Base-by-base conservation (phyloP, 768 basidiomycete species). In the Tylopilus sp. region DNA sequence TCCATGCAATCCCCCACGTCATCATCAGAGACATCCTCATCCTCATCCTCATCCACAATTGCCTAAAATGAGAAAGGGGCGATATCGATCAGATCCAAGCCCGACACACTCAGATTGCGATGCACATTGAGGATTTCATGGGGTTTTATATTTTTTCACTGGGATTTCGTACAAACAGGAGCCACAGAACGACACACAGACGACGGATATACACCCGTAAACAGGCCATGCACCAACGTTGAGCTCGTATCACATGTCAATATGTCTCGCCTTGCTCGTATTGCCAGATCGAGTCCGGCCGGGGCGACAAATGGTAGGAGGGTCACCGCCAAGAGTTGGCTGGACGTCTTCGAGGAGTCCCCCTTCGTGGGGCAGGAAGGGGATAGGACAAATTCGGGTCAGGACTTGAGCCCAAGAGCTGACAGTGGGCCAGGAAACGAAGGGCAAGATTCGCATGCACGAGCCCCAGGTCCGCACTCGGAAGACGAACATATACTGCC, bases 401-500 rank as follows among this genome's bases (percentile, higher is more conserved):
- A 28, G 21, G 30, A 22, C 2, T 22, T 8, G 49, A 54, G 52
- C 40, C 36, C 26, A 44, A 47, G 20, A 31, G 52, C n/a, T 7
- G 17, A 48, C 46, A 12, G 25, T 22, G 21, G 17, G n/a, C n/a
- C n/a, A n/a, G n/a, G 31, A 10, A 12, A 28, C 40, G 18, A 25
- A 53, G 28, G 47, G 28, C 25, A 21, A 44, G 10, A 6, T 4
- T 45, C 21, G 44, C 58, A 51, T 51, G 49, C 57, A 42, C 43
- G 47, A 56, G 36, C 21, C 53, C 58, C 35, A 51, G 58, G 46
- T 48, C 49, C 47, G 17, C 48, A 36, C 36, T 40, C 33, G 53
- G 31, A 55, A 47, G 46, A 59, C 26, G 44, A 51, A 56, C 48
- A 13, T 1, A 58, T 53, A 38, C 39, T 46, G 58, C 53, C 46